Evolutionary conservation across 805 yeast species (phyloP).

Genomic region (Sungouiozyma intestinalis): DNA sequence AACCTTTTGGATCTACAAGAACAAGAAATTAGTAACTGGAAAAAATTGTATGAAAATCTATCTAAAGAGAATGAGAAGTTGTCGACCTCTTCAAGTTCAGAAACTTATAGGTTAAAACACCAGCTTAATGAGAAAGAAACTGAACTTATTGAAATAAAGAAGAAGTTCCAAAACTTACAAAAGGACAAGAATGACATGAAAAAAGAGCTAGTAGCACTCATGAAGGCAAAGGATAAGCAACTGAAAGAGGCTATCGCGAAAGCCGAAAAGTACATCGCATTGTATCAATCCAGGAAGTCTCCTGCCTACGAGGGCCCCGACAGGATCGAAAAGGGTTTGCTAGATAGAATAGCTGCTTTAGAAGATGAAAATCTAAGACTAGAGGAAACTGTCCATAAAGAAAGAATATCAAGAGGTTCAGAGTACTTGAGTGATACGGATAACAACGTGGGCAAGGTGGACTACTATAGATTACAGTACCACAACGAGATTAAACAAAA

Average conservation of each 20-base stretch:
- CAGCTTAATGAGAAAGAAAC: neutral
- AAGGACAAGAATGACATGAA: neutral
- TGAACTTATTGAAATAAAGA: neutral
- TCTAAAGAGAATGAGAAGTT: slow-evolving; percentile 3
- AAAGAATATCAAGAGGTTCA: slow-evolving; percentile 1
- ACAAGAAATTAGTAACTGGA: neutral
- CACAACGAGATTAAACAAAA: slow-evolving; percentile 24
- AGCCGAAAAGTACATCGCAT: neutral
- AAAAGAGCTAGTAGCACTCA: neutral
- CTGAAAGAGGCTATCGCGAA: neutral
- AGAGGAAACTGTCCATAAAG: slow-evolving; percentile 7
- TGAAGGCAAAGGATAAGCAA: neutral
- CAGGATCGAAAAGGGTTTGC: slow-evolving; percentile 3
- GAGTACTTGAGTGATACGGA: slow-evolving; percentile 1
- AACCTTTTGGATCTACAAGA: neutral
- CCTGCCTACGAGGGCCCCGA: neutral
- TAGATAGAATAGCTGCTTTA: slow-evolving; percentile 15
- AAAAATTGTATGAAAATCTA: neutral
- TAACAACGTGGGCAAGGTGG: slow-evolving; percentile 16
- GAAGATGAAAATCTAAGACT: slow-evolving; percentile 21
- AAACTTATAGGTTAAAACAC: neutral
- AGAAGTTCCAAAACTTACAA: neutral
- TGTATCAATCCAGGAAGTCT: neutral
- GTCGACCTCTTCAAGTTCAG: neutral
- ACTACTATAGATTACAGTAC: slow-evolving; percentile 24